Conservation (phyloP, 139 green algal species). For the Desmodesmus armatus region DNA sequence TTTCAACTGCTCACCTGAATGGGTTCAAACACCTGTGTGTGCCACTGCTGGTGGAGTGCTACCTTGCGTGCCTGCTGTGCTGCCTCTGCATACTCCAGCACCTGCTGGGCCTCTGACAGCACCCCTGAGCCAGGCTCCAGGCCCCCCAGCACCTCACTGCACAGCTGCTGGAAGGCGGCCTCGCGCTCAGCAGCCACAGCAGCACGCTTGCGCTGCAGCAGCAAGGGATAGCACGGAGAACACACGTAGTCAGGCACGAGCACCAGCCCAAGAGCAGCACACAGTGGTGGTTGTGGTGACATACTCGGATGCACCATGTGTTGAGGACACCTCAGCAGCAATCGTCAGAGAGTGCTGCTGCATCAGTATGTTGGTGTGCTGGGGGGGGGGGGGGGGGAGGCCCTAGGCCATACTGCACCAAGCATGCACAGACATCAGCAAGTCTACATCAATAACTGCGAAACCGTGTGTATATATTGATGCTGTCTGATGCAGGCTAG, state of each 20-base stretch:
- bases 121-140: conserved; percentile 4
- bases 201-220: not conserved
- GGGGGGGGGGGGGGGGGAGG: too few relatives aligned
- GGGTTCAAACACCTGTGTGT: conserved; percentile 57
- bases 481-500: too few relatives aligned
- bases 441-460: not conserved
- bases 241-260: not conserved
- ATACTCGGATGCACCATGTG: not conserved
- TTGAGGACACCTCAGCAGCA: not conserved
- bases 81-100: conserved; percentile 25
- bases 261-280: not conserved
- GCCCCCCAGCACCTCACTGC: conserved; percentile 27
- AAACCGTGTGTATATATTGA: not conserved
- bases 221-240: not conserved
- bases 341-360: too few relatives aligned
- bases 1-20: conserved; percentile 49
- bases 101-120: conserved; percentile 9
- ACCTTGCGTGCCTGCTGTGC: not conserved
- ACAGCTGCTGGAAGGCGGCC: conserved; percentile 27
- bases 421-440: not conserved
- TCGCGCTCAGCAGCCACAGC: not conserved
- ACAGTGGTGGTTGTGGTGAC: too few relatives aligned
- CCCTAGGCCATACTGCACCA: too few relatives aligned
- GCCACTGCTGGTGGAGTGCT: conserved; percentile 56
- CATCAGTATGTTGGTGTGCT: too few relatives aligned